These are phyloP conservation scores for Fonsecaea erecta DNA, from an alignment of 2,329 filamentous ascomycete species.

Conservation along the genomic window DNA sequence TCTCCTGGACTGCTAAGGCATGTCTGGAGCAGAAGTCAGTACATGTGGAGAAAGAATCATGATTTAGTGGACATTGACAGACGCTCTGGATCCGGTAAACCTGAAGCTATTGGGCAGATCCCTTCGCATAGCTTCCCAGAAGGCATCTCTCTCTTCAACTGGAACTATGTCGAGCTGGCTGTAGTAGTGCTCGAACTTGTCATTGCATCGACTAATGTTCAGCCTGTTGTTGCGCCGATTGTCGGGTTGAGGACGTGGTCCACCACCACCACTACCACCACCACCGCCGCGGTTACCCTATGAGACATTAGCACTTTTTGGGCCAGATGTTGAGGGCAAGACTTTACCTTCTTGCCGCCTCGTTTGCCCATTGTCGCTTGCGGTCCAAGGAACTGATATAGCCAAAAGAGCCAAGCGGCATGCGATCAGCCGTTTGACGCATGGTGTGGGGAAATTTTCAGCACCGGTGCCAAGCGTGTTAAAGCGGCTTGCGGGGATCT, in stretches of 20 bases:
- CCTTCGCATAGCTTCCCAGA: conserved; percentile 81
- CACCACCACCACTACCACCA: conserved; percentile 51
- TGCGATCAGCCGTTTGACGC: not conserved
- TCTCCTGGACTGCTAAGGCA: conserved; percentile 87
- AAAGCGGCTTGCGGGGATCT: not conserved
- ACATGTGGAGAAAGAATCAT: too few species aligned
- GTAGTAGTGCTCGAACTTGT: conserved; percentile 85
- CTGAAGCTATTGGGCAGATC: conserved; percentile 97
- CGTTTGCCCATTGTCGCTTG: conserved; percentile 39
- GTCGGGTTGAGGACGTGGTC: conserved; percentile 41
- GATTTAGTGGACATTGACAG: conserved; percentile 39
- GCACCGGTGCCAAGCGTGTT: not conserved
- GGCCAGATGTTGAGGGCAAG: not conserved
- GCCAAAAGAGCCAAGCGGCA: not conserved
- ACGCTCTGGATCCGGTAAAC: conserved; percentile 94
- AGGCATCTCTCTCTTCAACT: conserved; percentile 75
- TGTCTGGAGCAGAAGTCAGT: conserved; percentile 60
- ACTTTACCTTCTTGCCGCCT: conserved; percentile 41
- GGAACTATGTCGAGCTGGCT: conserved; percentile 74
- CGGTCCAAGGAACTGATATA: not conserved
- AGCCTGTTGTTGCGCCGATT: conserved; percentile 55
- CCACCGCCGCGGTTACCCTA: conserved; percentile 42
- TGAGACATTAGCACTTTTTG: not conserved
- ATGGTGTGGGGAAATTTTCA: conserved; percentile 20
- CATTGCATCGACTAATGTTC: conserved; percentile 76